A percentile compares a stretch with the other conserved stretches of the same genome.
Evolutionary conservation across 108 stramenopile genomes (phyloP).

Genomic region (Pseudonitzschia multistriata): DNA sequence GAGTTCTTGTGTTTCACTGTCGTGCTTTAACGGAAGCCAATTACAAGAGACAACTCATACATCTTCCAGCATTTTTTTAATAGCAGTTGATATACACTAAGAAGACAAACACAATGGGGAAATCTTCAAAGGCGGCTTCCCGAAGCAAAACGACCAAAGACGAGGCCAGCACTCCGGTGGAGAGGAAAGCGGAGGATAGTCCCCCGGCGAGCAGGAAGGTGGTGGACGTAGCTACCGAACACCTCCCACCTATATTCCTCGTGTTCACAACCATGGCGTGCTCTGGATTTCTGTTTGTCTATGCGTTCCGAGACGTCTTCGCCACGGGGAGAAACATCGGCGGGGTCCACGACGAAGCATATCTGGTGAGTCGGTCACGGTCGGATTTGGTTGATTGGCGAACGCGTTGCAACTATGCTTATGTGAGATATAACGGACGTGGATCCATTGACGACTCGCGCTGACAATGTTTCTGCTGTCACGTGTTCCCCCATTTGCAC

Average conservation of each 20-base stretch:
- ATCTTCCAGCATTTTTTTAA: no score
- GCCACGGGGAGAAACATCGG: conserved; percentile 72
- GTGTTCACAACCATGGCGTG: conserved; percentile 66
- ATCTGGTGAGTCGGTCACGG: conserved; percentile 72
- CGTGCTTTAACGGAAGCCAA: no score
- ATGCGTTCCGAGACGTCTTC: conserved; percentile 76
- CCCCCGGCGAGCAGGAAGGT: not conserved
- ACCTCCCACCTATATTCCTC: conserved; percentile 69
- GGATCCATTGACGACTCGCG: no score
- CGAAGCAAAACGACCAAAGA: conserved; percentile 3
- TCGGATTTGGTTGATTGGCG: not conserved
- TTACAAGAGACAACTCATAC: no score
- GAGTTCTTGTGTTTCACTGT: no score
- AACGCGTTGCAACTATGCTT: no score
- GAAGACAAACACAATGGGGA: not conserved
- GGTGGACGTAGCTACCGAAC: conserved; percentile 33
- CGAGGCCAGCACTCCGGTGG: not conserved
- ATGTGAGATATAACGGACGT: no score
- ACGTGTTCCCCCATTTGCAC: not conserved
- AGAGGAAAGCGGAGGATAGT: not conserved
- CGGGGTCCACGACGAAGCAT: conserved; percentile 53
- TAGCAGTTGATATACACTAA: no score
- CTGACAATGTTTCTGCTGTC: not conserved
- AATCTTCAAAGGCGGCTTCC: not conserved
- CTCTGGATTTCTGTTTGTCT: conserved; percentile 73